Base-by-base conservation (phyloP, 225 moss, liverwort and hornwort species). In the Bryoerythrophyllum caledonicum region DNA sequence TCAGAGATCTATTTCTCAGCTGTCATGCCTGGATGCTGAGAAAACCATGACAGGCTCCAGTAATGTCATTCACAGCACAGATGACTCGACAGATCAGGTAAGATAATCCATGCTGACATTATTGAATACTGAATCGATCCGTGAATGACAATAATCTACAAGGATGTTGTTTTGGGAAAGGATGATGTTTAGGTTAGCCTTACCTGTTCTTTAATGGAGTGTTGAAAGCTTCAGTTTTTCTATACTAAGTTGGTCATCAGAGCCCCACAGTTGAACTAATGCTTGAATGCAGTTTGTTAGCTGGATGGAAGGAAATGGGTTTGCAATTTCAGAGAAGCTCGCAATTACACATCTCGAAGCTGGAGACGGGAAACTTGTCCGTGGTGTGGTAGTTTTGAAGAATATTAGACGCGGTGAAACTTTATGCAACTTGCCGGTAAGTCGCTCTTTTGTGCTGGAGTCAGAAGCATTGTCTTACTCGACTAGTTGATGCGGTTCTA, bases 371-470 rank as follows among this genome's bases (percentile, higher is more conserved):
- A 77, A 78, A 59, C 82, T 83, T 71, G 89, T 92, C 76, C 94
- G 96, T 58, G 93, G 96, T 68, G 91, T 96, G 63, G 81, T 86
- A 15, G 92, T 84, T 66, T 71, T 91, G 49, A 76, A 87, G 74
- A 79, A 92, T 64, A 88, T 96, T 58, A 75, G 74, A 70, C 91
- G 85, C 52, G 96, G 96, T 30, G 90, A 96, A 87, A 88, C 83
- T 79, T 83, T 96, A 51, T 91, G 90, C 77, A 89, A 85, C 61
- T 73, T 96, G 57, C 96, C 93, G 82, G 96, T 96, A 83, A 76
- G 1, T 49, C 40, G 19, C 2, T 13, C 66, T 65, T 30, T 38
- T 68, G n/a, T 48, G 38, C 30, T 53, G 80, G 74, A 64, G 44
- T 63, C 11, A 16, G 62, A 68, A 76, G 27, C 44, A 27, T 64